These are phyloP conservation scores for Acephala macrosclerotiorum DNA, from an alignment of 2,329 filamentous ascomycete genomes.

Conservation along the genomic window DNA sequence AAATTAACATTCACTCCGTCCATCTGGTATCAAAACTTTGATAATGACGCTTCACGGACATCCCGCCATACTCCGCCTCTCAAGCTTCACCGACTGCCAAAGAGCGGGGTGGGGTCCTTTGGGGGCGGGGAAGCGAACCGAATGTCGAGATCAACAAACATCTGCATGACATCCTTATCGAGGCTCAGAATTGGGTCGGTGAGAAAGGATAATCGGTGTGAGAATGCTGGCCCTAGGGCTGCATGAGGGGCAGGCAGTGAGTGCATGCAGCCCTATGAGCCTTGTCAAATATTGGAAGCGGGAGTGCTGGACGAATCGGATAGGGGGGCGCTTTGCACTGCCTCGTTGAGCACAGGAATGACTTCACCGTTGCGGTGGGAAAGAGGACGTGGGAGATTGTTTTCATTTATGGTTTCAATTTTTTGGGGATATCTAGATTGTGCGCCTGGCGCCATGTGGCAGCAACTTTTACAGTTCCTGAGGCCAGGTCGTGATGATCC, in stretches of 20 bases:
- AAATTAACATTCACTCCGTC: not conserved
- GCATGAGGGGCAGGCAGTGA: constrained; percentile 6
- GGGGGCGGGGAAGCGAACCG: constrained; percentile 14
- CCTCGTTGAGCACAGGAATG: constrained; percentile 14
- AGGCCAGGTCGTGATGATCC: not conserved
- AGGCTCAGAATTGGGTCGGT: constrained; percentile 14
- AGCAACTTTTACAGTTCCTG: not conserved
- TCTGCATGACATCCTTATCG: constrained; percentile 12
- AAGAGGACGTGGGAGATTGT: constrained; percentile 6
- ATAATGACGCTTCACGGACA: constrained; percentile 11
- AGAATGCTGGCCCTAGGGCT: constrained; percentile 17
- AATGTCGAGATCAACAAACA: constrained; percentile 4
- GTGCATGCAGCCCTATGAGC: constrained; percentile 8
- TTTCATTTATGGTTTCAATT: constrained; percentile 11
- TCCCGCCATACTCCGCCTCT: constrained; percentile 20
- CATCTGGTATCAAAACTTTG: constrained; percentile 5
- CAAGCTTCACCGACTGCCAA: constrained; percentile 13
- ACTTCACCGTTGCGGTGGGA: constrained; percentile 18
- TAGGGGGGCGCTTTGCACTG: constrained; percentile 19
- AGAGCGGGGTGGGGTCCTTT: constrained; percentile 13
- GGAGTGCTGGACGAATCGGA: constrained; percentile 8
- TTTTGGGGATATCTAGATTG: not conserved
- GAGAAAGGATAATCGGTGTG: constrained; percentile 18
- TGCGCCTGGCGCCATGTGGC: not conserved
- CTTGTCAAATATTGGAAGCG: constrained; percentile 10